Conservation (phyloP, 768 basidiomycete genomes). For the Leccinum subgranulosum region DNA sequence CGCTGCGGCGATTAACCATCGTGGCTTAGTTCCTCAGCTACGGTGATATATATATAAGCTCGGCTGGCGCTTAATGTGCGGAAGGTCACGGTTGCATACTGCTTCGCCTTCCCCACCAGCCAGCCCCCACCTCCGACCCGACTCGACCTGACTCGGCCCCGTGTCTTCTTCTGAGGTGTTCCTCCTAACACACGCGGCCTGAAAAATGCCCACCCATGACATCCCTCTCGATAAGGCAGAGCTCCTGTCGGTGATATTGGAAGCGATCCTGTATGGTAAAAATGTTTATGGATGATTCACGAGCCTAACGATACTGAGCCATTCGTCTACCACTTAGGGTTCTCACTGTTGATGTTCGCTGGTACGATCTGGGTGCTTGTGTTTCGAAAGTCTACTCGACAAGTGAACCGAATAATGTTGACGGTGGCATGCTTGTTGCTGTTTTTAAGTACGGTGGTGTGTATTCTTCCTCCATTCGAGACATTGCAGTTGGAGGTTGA, state of each 20-base stretch:
- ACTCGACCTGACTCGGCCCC: background rate
- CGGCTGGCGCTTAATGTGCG: background rate
- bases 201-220: background rate
- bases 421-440: conserved; percentile 26
- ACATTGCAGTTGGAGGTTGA: background rate
- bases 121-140: background rate
- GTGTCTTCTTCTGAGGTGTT: background rate
- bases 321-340: conserved; percentile 18
- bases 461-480: background rate
- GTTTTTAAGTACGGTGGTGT: conserved; percentile 29
- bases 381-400: background rate
- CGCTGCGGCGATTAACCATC: background rate
- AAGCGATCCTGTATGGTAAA: conserved; percentile 21
- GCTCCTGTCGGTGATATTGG: conserved; percentile 17
- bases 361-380: conserved; percentile 27
- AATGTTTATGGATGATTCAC: background rate
- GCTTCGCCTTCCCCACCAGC: background rate
- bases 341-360: conserved; percentile 36
- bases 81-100: background rate
- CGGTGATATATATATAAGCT: background rate
- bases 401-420: conserved; percentile 22
- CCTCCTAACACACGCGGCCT: background rate
- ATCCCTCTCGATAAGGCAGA: conserved; percentile 21
- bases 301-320: background rate
- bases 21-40: background rate